Evolutionary conservation across 192 early-diverging fungal genomes (phyloP).

Genomic region (Helicostylum pulchrum): DNA sequence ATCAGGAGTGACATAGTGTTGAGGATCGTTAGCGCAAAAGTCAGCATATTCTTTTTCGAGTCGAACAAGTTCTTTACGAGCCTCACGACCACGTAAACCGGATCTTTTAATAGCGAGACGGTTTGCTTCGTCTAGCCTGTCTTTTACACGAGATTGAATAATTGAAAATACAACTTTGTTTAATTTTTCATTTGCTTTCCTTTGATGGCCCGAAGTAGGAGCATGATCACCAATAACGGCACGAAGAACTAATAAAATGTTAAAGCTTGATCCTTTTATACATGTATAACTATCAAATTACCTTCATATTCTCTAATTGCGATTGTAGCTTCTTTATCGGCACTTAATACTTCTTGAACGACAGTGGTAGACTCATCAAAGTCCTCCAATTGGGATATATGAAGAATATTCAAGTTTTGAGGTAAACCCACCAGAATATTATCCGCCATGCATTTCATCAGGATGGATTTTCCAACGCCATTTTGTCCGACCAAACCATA

Average conservation of each 20-base stretch:
- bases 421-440: slow-evolving; percentile 77
- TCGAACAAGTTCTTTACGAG: slow-evolving; percentile 55
- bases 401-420: slow-evolving; percentile 71
- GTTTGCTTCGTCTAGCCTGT: slow-evolving; percentile 45
- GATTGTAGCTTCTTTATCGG: slow-evolving; percentile 57
- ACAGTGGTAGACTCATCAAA: slow-evolving; percentile 49
- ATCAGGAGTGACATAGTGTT: slow-evolving; percentile 24
- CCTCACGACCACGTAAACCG: slow-evolving; percentile 60
- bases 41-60: slow-evolving; percentile 34
- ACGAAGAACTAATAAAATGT: too few species aligned
- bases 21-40: slow-evolving; percentile 39
- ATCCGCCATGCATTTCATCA: slow-evolving; percentile 62
- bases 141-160: slow-evolving; percentile 39
- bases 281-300: neutral
- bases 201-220: too few species aligned
- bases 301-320: slow-evolving; percentile 31
- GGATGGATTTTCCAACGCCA: slow-evolving; percentile 73
- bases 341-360: slow-evolving; percentile 59
- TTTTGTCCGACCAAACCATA: slow-evolving; percentile 81
- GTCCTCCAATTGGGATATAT: slow-evolving; percentile 79
- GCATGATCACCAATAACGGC: too few species aligned
- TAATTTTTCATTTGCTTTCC: neutral
- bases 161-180: slow-evolving; percentile 40
- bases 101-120: slow-evolving; percentile 61
- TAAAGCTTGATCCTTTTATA: too few species aligned